phyloP scores from a whole-genome alignment of 371 early-diverging fungal genomes.

The Saksenaea oblongispora region DNA sequence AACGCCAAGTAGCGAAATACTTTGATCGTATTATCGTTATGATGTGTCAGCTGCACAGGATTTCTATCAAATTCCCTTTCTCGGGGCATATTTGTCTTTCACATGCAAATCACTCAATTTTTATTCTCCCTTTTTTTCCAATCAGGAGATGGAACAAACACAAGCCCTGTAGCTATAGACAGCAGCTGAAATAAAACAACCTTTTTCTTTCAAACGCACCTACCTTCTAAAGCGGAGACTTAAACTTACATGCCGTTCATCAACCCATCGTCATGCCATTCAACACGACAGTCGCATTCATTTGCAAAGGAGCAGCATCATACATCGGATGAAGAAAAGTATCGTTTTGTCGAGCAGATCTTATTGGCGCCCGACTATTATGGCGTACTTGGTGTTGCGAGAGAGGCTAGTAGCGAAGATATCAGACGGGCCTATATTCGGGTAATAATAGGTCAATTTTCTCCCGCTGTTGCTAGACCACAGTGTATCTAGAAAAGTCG shows the following conservation, averaged over 20 bases:
- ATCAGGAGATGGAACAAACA: constrained; percentile 4
- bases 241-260: constrained; percentile 14
- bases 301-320: background rate
- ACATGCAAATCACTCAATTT: constrained; percentile 2
- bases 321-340: constrained; percentile 26
- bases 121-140: background rate
- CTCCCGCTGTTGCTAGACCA: background rate
- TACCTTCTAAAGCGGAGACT: background rate
- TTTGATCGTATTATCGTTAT: background rate
- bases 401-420: constrained; percentile 33
- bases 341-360: constrained; percentile 39
- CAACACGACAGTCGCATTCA: background rate
- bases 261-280: constrained; percentile 11
- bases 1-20: background rate
- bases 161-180: background rate
- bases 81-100: background rate
- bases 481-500: constrained; percentile 31
- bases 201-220: constrained; percentile 1
- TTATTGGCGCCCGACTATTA: constrained; percentile 39
- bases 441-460: constrained; percentile 22
- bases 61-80: background rate
- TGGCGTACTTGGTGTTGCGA: constrained; percentile 32
- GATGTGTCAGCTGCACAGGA: background rate
- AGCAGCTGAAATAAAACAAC: background rate
- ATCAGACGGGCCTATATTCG: constrained; percentile 46